Evolutionary conservation across 495 filamentous ascomycete species (phyloP), one percentile per base, ranked within the genome.

Genomic region (Delitschia confertaspora): DNA sequence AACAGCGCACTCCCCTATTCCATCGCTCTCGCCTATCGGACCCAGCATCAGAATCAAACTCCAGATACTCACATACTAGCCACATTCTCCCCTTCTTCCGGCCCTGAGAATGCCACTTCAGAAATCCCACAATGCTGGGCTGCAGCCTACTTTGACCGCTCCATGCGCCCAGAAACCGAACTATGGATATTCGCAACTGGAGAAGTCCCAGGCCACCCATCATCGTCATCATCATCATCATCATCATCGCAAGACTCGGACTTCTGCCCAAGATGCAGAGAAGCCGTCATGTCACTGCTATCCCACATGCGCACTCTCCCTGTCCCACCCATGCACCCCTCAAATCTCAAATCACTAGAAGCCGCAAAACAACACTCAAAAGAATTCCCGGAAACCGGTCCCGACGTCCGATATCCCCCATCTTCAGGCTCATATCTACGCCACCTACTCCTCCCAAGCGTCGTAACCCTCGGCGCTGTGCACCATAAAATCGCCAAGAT

Each of bases 121-220:
- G n/a, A n/a, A n/a, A 13, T 51, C 3, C 54, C 59, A 18, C 17
- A 39, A 26, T 49, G 44, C 44, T 65, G 49, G 43, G 45, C 53
- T 33, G 45, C 61, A 11, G 54, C 56, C 11, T 63, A 61, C 46
- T 36, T 56, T 8, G 63, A 66, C 47, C 61, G 60, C n/a, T 47
- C 50, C 11, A 50, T 49, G 34, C 49, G 61, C 3, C 60, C 61
- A 2, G 61, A 66, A 37, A 61, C 60, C 10, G 61, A 64, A 47
- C 42, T 52, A 24, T 61, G 49, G 56, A 32, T 64, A 19, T 64
- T 54, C 47, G 49, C 46, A 5, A 42, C n/a, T 23, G 57, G 57
- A 26, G 57, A 64, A 44, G 29, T 49, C 2, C 35, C 42, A 0
- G 46, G 32, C 10, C 50, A 54, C 23, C 14, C 1, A 8, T 20